phyloP scores from a whole-genome alignment of 371 early-diverging fungal species.

The Mucor plumbeus region DNA sequence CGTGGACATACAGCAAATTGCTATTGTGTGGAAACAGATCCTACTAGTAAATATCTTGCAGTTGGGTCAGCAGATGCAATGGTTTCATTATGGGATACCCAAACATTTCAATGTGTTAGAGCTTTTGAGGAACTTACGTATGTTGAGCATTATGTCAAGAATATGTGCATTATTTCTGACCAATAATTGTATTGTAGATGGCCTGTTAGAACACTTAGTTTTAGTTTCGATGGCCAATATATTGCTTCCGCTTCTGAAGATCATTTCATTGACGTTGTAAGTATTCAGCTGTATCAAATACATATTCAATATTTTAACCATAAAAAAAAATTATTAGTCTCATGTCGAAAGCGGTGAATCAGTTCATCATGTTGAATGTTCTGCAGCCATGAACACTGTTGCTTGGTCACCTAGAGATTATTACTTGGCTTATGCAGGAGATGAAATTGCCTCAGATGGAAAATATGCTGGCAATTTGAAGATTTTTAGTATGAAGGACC shows the following conservation, averaged over 20 bases:
- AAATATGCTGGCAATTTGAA: slow-evolving; percentile 54
- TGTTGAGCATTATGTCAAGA: slow-evolving; percentile 17
- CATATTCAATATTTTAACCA: no score
- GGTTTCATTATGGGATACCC: slow-evolving; percentile 79
- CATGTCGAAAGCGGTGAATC: slow-evolving; percentile 80
- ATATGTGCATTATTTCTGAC: not conserved
- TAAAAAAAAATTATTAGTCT: slow-evolving; percentile 46
- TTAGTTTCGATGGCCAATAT: slow-evolving; percentile 85
- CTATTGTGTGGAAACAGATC: slow-evolving; percentile 85
- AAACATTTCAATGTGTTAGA: slow-evolving; percentile 65
- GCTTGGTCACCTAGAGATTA: slow-evolving; percentile 87
- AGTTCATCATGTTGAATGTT: slow-evolving; percentile 69
- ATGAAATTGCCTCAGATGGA: slow-evolving; percentile 60
- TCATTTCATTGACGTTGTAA: slow-evolving; percentile 78
- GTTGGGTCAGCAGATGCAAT: slow-evolving; percentile 82
- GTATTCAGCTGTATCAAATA: not conserved
- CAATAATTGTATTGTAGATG: slow-evolving; percentile 48
- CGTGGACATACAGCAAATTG: slow-evolving; percentile 84
- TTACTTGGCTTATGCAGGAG: slow-evolving; percentile 84
- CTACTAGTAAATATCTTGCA: slow-evolving; percentile 76
- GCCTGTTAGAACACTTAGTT: slow-evolving; percentile 85
- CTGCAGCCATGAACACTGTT: slow-evolving; percentile 78
- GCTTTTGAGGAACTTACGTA: slow-evolving; percentile 76
- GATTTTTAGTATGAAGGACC: slow-evolving; percentile 53
- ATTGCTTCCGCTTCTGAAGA: slow-evolving; percentile 87